Base-by-base conservation (phyloP, 331 rosid genomes). In the Pyrus hybrid region DNA sequence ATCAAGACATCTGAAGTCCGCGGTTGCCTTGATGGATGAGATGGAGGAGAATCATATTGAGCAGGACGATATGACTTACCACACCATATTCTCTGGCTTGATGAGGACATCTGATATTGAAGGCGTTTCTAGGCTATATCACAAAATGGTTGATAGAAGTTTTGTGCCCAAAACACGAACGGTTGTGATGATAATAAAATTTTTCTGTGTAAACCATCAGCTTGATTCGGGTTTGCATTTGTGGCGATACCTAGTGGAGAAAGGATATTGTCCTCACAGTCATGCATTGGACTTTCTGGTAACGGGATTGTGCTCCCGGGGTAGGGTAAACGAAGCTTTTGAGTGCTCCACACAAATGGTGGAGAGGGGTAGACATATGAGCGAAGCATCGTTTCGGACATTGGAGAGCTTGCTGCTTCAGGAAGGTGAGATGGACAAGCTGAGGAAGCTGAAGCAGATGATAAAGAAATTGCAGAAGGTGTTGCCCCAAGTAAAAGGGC, bases 331-430 rank as follows among this genome's bases (percentile, higher is more conserved):
- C 6, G 91, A 88, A 67, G 99, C 97, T 17, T 90, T 87, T 84
- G 89, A 76, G 18, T 90, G 97, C 89, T 86, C 93, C n/a, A 84
- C 84, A 76, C 95, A 90, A 76, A 83, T 87, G 79, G 74, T 91
- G 85, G 90, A 85, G 90, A 94, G 97, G 71, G 97, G 96, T 73
- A 88, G 99, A 80, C 77, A 81, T 58, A 91, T 90, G 86, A 94
- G 95, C 70, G 79, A 78, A 76, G 67, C 93, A 43, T 76, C 94
- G 20, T 90, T 83, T 67, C 79, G 82, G 54, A 88, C 89, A 85
- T 20, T 94, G 85, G 90, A 88, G 86, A 90, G 88, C 63, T 76
- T 80, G 80, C 74, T 93, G 63, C 51, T 76, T 69, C 80, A 81
- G 70, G 74, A 71, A 3, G 85, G 87, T 67, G 86, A 88, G 11